Evolutionary conservation across 495 filamentous ascomycete species (phyloP).

Genomic region (Penicillium paradoxum): DNA sequence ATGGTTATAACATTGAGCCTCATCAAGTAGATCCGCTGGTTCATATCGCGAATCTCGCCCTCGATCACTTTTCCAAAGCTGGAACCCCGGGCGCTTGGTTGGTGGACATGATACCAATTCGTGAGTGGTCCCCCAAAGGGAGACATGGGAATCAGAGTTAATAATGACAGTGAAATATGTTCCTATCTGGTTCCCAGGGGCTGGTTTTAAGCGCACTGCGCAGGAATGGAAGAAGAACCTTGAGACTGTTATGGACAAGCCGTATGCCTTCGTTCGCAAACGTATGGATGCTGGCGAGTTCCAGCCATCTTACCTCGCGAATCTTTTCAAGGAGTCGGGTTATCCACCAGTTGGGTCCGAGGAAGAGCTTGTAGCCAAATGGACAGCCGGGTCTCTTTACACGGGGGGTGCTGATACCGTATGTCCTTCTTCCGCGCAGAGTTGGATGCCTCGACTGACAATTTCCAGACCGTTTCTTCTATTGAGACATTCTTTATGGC

Average conservation of each 20-base stretch:
- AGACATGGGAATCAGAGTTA: neutral
- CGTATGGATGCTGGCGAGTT: constrained; percentile 33
- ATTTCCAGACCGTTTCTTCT: constrained; percentile 11
- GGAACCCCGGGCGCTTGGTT: constrained; percentile 34
- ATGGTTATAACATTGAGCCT: constrained; percentile 45
- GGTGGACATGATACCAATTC: constrained; percentile 38
- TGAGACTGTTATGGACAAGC: constrained; percentile 23
- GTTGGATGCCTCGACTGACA: neutral
- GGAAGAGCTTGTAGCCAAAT: constrained; percentile 33
- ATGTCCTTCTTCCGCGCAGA: neutral
- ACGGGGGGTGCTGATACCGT: constrained; percentile 54
- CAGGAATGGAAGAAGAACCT: constrained; percentile 29
- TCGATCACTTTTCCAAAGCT: constrained; percentile 37
- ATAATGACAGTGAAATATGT: constrained; percentile 28
- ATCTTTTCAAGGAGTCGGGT: constrained; percentile 23
- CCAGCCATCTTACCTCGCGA: constrained; percentile 36
- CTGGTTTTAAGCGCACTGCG: constrained; percentile 42
- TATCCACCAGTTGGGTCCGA: constrained; percentile 13
- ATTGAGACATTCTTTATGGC: constrained; percentile 32
- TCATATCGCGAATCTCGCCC: constrained; percentile 29
- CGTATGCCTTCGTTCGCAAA: constrained; percentile 41
- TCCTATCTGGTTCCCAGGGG: constrained; percentile 47
- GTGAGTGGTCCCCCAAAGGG: constrained; percentile 3
- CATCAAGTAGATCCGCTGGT: constrained; percentile 40
- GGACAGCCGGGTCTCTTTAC: constrained; percentile 46